Evolutionary conservation across 148 eudicot genomes (phyloP).

Genomic region (Nyssa sinensis): DNA sequence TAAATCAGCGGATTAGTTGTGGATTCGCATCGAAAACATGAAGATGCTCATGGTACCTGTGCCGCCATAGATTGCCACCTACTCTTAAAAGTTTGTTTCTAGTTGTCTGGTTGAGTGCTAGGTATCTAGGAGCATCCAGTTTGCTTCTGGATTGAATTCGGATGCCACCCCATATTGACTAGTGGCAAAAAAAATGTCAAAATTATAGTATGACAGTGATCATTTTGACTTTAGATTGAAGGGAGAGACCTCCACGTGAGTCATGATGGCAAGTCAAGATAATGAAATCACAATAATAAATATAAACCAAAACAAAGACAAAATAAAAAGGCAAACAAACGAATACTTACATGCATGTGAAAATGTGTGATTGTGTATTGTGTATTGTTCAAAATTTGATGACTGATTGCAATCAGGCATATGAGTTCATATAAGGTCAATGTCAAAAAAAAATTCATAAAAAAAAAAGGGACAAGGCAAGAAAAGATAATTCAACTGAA

Average conservation of each 20-base stretch:
- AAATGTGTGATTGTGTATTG: not conserved
- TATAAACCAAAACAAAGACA: no score
- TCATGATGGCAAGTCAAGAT: not conserved
- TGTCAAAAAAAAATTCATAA: no score
- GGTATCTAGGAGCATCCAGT: no score
- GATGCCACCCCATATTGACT: not conserved
- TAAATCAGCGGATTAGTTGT: no score
- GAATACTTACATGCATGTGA: not conserved
- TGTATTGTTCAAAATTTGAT: not conserved
- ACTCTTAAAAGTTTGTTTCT: no score
- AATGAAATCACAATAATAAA: not conserved
- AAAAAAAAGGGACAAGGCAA: not conserved
- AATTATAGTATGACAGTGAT: not conserved
- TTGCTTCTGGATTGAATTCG: not conserved
- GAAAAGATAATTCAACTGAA: not conserved
- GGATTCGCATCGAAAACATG: no score
- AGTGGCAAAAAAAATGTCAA: not conserved
- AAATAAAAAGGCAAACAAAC: not conserved
- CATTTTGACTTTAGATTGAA: not conserved
- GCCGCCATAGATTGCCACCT: no score
- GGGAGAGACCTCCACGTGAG: not conserved
- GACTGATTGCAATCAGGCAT: not conserved
- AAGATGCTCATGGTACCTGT: no score
- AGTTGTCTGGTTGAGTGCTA: no score
- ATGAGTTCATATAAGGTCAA: not conserved